These are phyloP conservation scores for Fusarium tuaranense DNA, from an alignment of 2,329 filamentous ascomycete genomes.

Conservation along the genomic window DNA sequence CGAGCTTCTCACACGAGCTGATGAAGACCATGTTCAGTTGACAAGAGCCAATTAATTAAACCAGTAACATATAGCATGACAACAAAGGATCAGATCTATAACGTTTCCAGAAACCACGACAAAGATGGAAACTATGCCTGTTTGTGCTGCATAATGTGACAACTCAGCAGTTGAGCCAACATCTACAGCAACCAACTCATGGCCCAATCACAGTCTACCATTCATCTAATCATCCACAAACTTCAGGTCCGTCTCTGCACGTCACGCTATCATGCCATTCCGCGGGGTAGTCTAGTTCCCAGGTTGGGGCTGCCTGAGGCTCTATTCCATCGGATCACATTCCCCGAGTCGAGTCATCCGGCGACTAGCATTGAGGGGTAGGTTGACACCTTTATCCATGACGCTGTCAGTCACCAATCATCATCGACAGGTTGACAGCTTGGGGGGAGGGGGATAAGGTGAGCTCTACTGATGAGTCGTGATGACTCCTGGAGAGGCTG, in stretches of 20 bases:
- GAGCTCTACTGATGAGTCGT: neutral
- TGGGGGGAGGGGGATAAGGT: neutral
- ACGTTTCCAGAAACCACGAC: neutral
- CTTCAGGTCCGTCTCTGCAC: neutral
- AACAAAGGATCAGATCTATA: neutral
- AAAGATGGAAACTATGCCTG: neutral
- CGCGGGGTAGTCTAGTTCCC: conserved; percentile 29
- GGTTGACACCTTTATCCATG: conserved; percentile 23
- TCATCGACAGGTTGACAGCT: neutral
- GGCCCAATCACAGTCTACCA: conserved; percentile 19
- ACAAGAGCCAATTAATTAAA: neutral
- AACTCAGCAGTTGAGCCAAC: neutral
- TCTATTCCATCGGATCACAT: neutral
- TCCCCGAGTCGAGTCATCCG: conserved; percentile 30
- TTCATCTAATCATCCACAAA: neutral
- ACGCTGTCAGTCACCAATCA: conserved; percentile 20
- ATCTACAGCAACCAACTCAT: neutral
- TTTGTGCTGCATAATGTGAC: neutral
- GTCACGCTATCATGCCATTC: conserved; percentile 1
- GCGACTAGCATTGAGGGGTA: conserved; percentile 17
- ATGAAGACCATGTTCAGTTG: neutral
- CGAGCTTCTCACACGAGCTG: conserved; percentile 21
- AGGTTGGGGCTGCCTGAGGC: conserved; percentile 18
- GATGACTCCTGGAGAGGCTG: neutral
- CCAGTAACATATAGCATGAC: neutral